Percentiles rank a stretch among this genome's conserved stretches.
These are phyloP conservation scores for Ascochyta rabiei DNA, from an alignment of 2,329 filamentous ascomycete genomes.

Conservation along the genomic window DNA sequence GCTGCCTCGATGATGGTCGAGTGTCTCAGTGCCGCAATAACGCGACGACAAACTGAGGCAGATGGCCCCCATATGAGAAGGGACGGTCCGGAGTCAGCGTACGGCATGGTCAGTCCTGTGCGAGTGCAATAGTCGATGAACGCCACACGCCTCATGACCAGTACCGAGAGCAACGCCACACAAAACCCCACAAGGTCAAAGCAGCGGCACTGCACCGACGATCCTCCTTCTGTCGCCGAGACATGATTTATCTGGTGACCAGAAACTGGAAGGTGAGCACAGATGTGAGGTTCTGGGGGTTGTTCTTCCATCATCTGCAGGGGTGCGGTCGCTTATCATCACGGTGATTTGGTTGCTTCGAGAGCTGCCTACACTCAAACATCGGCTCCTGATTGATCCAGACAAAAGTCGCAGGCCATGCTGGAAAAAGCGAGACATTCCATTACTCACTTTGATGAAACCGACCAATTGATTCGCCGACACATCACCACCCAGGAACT, in stretches of 20 bases:
- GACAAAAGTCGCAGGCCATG: neutral
- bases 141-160: conserved; percentile 17
- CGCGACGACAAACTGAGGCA: conserved; percentile 15
- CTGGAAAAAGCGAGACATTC: neutral
- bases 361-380: conserved; percentile 11
- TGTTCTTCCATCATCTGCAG: conserved; percentile 3
- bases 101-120: conserved; percentile 17
- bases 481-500: neutral
- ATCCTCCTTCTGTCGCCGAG: conserved; percentile 10
- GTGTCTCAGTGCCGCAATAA: conserved; percentile 22
- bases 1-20: conserved; percentile 11
- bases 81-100: conserved; percentile 16
- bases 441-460: neutral
- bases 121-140: conserved; percentile 11
- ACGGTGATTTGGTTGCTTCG: conserved; percentile 17
- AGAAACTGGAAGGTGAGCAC: conserved; percentile 1
- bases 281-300: neutral
- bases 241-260: conserved; percentile 8
- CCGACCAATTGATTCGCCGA: neutral
- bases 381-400: neutral
- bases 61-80: conserved; percentile 19
- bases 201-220: conserved; percentile 13
- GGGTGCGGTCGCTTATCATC: conserved; percentile 14
- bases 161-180: conserved; percentile 18
- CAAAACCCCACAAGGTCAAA: conserved; percentile 14